Evolutionary conservation across 352 stramenopile species (phyloP), one percentile per base, ranked within the genome.

Genomic region (Thraustotheca clavata): DNA sequence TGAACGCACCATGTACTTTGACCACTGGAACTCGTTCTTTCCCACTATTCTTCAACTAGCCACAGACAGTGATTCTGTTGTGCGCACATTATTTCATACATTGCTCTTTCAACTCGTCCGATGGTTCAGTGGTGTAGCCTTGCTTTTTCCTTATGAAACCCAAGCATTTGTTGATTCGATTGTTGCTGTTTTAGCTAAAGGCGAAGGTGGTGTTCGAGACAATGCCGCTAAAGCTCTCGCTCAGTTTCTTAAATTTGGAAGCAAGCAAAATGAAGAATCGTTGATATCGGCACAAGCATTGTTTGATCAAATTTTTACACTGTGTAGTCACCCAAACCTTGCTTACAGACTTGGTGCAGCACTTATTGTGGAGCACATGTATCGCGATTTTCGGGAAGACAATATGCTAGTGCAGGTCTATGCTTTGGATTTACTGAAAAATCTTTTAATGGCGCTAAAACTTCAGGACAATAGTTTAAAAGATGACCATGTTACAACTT

Each of bases 11-110:
- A 71, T 72, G 7, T 91, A 85, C 68, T 80, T 76, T 41, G 57
- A 73, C 33, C 59, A 87, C 11, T 94, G 84, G 84, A 55, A 72
- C 24, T 49, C 38, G 14, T 65, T 79, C 38, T 82, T 89, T 67
- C 70, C 76, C 5, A 73, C 65, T 3, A 27, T 91, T n/a, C 32
- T 91, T 24, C 57, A 50, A 0, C 70, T 94, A 29, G 77, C 80
- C 33, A 79, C 79, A 18, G 82, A 94, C 49, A 33, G 76, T 3
- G 82, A 91, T 27, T 89, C 83, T 49, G 79, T 94, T 49, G 82
- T 74, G 40, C 75, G 79, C 32, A 71, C 73, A 14, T 70, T 94
- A 5, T 91, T 94, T 50, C 72, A 87, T 27, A 81, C 84, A 3
- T 54, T 91, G 18, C 59, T 91, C 7, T 87, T 90, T 29, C 82